Base-by-base conservation (phyloP, 306 rosid species). In the Rubus idaeus region DNA sequence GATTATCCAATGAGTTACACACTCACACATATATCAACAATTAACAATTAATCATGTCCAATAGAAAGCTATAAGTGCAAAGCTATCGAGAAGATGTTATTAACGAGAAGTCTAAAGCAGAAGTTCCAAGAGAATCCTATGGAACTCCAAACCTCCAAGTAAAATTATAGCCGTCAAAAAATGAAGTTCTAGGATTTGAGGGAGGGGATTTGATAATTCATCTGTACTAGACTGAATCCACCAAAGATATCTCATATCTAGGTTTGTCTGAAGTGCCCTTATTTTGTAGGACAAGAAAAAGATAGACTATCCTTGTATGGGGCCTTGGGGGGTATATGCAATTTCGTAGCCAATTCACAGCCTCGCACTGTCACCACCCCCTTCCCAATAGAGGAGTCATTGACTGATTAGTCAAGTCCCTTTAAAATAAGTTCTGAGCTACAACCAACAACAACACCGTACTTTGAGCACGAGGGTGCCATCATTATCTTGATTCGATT, bases 391-490 rank as follows among this genome's bases (percentile, higher is more conserved):
- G 75, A 41, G 8, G 56, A 42, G 68, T 35, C 68, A 73, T 14
- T 51, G 11, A 20, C 37, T 39, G 37, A 64, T 11, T 26, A 18
- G 26, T 42, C 40, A 55, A 4, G 53, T 21, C 53, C 67, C 42
- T 20, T 40, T 20, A 56, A 56, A n/a, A 60, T 39, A 51, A 21
- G 62, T 21, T 57, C 56, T 1, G 18, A 30, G 58, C 35, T 53
- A n/a, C 44, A 73, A 23, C 68, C 44, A 57, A 73, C 68, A 56
- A 13, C 9, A n/a, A 44, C 70, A 41, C 77, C 56, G 57, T 73
- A 13, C 53, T 16, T 71, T n/a, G 37, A 14, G 42, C 77, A 73
- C 77, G 68, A 73, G 77, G 77, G 35, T 42, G 42, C 23, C 68
- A 73, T 58, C 77, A 73, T 41, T 63, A 42, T 11, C 52, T 3